Base-by-base conservation (phyloP, 2,329 filamentous ascomycete species). In the Aspergillus udagawae region DNA sequence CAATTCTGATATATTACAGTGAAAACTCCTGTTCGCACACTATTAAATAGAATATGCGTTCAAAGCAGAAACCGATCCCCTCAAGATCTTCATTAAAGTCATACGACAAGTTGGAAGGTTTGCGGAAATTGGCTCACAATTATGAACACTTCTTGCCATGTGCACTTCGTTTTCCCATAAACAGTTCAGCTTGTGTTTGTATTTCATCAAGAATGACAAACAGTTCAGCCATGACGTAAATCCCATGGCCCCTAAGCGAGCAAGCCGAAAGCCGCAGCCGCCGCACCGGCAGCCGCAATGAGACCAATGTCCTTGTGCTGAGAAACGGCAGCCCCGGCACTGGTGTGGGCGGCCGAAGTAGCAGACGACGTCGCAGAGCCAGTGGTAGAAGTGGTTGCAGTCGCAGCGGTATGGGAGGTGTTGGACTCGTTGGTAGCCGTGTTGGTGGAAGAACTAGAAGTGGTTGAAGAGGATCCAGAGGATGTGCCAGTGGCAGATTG, bases 241-340 rank as follows among this genome's bases (percentile, higher is more conserved):
- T n/a, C 9, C 21, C 5, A 23, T 14, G 44, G 1, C 21, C 12
- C 14, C 42, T 65, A 73, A 20, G 68, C 61, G 27, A 73, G 60
- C 52, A 71, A 60, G 44, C 68, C 71, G 52, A 71, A 64, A 2
- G 67, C 73, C 27, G 67, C 67, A 23, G 10, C 21, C 21, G 44
- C 44, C 41, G 61, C 68, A 44, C 67, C 71, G 14, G 65, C 63
- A 50, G 63, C 67, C n/a, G 68, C 71, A 54, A 73, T 48, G 25
- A 71, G 55, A 21, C 67, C 60, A 27, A 62, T 57, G 27, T 69
- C 67, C 23, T 64, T 67, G 54, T 51, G 59, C 29, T 64, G 67
- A 12, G 61, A 56, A 29, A 65, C 41, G 3, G 56, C 52, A 51
- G 67, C 71, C 27, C 58, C 64, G 23, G 55, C 60, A 25, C 61